phyloP scores from a whole-genome alignment of 371 early-diverging fungal species.

The Rhizopus arrhizus region DNA sequence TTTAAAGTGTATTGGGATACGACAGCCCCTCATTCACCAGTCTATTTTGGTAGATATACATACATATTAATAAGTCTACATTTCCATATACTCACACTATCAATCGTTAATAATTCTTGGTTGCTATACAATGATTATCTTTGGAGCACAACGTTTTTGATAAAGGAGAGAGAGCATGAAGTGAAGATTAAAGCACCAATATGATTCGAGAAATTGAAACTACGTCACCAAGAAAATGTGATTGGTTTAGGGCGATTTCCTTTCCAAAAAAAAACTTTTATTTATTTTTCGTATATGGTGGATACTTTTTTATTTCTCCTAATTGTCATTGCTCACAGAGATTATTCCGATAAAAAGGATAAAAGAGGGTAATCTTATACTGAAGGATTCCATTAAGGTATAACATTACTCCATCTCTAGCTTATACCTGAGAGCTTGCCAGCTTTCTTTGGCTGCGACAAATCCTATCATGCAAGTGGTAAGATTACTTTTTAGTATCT shows the following conservation, averaged over 20 bases:
- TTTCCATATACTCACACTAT: too few relatives aligned
- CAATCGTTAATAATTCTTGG: too few relatives aligned
- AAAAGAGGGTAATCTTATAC: constrained; percentile 8
- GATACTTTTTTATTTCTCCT: constrained; percentile 4
- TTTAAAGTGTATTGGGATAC: too few relatives aligned
- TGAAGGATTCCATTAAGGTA: constrained; percentile 17
- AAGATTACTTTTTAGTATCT: constrained; percentile 17
- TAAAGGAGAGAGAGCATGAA: too few relatives aligned
- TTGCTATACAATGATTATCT: too few relatives aligned
- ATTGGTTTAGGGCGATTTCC: not conserved
- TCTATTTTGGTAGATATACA: too few relatives aligned
- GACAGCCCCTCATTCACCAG: too few relatives aligned
- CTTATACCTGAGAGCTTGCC: constrained; percentile 18
- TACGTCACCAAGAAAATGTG: constrained; percentile 1
- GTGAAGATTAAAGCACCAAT: too few relatives aligned
- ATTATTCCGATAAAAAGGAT: not conserved
- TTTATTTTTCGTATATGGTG: not conserved
- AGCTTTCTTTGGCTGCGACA: constrained; percentile 13
- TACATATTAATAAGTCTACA: too few relatives aligned
- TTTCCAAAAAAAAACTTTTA: not conserved
- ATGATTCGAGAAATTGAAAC: not conserved
- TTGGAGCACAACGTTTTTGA: too few relatives aligned
- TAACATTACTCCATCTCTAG: constrained; percentile 14
- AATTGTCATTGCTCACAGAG: constrained; percentile 12
- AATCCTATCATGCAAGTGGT: constrained; percentile 11